A percentile compares a stretch with the other conserved stretches of the same genome.
Conservation (phyloP, 495 filamentous ascomycete genomes). For the Xylona heveae region DNA sequence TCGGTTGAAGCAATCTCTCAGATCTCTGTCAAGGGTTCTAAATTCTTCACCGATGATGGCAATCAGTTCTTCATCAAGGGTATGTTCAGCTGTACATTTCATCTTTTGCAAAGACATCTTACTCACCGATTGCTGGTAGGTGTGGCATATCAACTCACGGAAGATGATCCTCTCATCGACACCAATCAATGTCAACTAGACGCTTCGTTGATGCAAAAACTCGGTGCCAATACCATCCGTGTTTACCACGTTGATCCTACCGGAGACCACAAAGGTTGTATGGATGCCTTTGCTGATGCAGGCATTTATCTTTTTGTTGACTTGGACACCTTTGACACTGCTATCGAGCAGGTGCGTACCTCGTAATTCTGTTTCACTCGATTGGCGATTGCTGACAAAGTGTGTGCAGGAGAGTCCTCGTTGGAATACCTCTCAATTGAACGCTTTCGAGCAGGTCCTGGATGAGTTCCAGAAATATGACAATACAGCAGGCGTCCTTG, state of each 20-base stretch:
- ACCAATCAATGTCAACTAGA: conserved; percentile 59
- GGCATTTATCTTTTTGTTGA: conserved; percentile 73
- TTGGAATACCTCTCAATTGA: conserved; percentile 51
- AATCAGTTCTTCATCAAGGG: conserved; percentile 70
- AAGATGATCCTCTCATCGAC: conserved; percentile 55
- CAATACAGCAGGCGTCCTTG: conserved; percentile 64
- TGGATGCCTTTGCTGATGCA: conserved; percentile 12
- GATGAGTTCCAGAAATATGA: conserved; percentile 60
- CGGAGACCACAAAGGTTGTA: conserved; percentile 44
- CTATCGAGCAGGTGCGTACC: conserved; percentile 44
- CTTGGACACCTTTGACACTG: conserved; percentile 63
- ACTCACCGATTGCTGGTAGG: conserved; percentile 21
- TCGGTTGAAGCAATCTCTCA: conserved; percentile 21
- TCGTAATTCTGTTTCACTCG: background rate
- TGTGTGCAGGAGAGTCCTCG: conserved; percentile 22
- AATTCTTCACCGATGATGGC: conserved; percentile 63
- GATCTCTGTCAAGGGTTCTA: conserved; percentile 53
- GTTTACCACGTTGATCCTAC: conserved; percentile 69
- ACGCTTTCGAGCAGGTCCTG: conserved; percentile 46
- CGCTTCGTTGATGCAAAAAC: conserved; percentile 51
- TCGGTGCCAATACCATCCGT: conserved; percentile 70
- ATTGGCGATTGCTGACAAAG: background rate
- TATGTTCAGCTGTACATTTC: conserved; percentile 12
- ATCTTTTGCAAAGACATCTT: background rate
- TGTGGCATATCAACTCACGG: conserved; percentile 34